A percentile compares a stretch with the other conserved stretches of the same genome.
phyloP scores from a whole-genome alignment of 495 filamentous ascomycete species.

The Penicillium dipodomyicola region DNA sequence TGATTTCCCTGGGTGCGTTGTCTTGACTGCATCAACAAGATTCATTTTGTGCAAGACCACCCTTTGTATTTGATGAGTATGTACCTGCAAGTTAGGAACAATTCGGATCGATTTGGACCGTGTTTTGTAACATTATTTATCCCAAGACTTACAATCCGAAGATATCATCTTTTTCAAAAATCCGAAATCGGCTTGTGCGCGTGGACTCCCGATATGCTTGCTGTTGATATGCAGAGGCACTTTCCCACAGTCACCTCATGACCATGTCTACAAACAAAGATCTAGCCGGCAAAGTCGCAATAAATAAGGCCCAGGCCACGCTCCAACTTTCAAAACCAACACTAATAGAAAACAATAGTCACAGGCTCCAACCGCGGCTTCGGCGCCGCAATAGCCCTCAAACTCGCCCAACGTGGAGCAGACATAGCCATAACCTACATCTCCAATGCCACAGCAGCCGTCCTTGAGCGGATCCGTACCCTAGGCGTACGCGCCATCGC shows the following conservation, averaged over 20 bases:
- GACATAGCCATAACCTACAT: slow-evolving; percentile 41
- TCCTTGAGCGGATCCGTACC: slow-evolving; percentile 46
- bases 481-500: slow-evolving; percentile 45
- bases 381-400: too few relatives aligned
- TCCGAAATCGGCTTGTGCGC: too few relatives aligned
- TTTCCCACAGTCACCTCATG: too few relatives aligned
- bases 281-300: too few relatives aligned
- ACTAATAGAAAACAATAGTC: too few relatives aligned
- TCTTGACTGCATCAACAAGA: slow-evolving; percentile 6
- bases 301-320: too few relatives aligned
- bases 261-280: too few relatives aligned
- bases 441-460: slow-evolving; percentile 33
- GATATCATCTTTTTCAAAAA: not conserved
- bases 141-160: not conserved
- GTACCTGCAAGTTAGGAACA: slow-evolving; percentile 15
- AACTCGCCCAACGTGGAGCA: slow-evolving; percentile 33
- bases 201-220: too few relatives aligned
- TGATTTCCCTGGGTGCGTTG: slow-evolving; percentile 10
- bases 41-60: slow-evolving; percentile 1
- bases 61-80: slow-evolving; percentile 18
- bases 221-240: too few relatives aligned
- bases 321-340: too few relatives aligned
- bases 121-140: not conserved
- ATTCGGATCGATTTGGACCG: slow-evolving; percentile 4
- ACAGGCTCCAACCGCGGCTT: too few relatives aligned